These are phyloP conservation scores for Apocynum venetum DNA, from an alignment of 257 asterid genomes.

Conservation along the genomic window DNA sequence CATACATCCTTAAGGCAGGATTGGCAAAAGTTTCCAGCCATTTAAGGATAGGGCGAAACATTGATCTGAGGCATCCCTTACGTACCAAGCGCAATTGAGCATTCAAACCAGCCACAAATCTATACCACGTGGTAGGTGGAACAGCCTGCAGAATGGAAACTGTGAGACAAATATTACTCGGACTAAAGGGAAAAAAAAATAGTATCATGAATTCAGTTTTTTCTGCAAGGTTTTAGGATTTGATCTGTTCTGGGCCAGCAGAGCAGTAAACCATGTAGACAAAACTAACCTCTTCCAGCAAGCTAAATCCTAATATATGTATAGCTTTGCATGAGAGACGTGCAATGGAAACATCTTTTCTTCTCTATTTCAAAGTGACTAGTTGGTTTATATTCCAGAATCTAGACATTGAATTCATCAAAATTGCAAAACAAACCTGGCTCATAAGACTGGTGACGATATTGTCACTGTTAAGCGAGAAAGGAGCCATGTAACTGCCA, in stretches of 20 bases:
- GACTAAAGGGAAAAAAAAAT: neutral
- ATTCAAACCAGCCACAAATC: constrained; percentile 98
- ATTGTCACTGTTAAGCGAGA: constrained; percentile 80
- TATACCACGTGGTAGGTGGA: constrained; percentile 94
- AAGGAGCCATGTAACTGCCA: constrained; percentile 96
- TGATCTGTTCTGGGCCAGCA: neutral
- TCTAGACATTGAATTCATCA: neutral
- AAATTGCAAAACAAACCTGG: constrained; percentile 58
- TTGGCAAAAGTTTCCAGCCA: constrained; percentile 87
- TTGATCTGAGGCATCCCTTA: constrained; percentile 71
- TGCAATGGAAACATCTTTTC: neutral
- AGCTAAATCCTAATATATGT: neutral
- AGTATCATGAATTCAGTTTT: neutral
- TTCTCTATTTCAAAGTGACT: neutral
- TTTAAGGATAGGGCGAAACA: constrained; percentile 61
- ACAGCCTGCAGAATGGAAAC: constrained; percentile 46
- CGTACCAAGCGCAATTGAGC: constrained; percentile 93
- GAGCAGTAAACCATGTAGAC: neutral
- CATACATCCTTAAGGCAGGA: constrained; percentile 67
- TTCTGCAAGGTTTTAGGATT: neutral
- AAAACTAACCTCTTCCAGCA: neutral
- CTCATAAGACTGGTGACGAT: constrained; percentile 89
- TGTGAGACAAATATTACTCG: neutral
- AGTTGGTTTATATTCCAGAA: neutral
- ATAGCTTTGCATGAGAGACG: neutral